phyloP scores from a whole-genome alignment of 129 eudicot species.

The Flaveria sonorensis region DNA sequence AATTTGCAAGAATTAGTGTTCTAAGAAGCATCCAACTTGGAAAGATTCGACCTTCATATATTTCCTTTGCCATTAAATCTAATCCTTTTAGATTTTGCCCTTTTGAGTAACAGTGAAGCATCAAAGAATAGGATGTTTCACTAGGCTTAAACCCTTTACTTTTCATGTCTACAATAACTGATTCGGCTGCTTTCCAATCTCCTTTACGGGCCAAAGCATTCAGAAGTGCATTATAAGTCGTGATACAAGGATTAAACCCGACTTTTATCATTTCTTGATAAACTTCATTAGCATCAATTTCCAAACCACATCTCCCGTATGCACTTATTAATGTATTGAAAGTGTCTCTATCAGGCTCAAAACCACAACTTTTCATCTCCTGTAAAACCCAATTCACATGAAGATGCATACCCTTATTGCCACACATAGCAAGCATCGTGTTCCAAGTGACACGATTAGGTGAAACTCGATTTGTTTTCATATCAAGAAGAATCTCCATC shows the following conservation, averaged over 20 bases:
- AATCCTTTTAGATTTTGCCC: slow-evolving; percentile 69
- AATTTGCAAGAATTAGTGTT: slow-evolving; percentile 78
- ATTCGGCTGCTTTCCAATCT: slow-evolving; percentile 81
- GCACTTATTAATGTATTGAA: slow-evolving; percentile 89
- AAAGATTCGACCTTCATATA: slow-evolving; percentile 71
- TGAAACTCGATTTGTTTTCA: slow-evolving; percentile 69
- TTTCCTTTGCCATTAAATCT: slow-evolving; percentile 60
- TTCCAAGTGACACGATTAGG: slow-evolving; percentile 96
- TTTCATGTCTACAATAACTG: slow-evolving; percentile 69
- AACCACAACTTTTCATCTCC: slow-evolving; percentile 93
- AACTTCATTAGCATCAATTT: slow-evolving; percentile 62
- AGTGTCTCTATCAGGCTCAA: slow-evolving; percentile 93
- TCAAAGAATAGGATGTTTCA: slow-evolving; percentile 75
- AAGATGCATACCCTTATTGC: slow-evolving; percentile 70
- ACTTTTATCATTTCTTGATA: slow-evolving; percentile 75
- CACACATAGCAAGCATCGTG: slow-evolving; percentile 88
- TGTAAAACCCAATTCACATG: slow-evolving; percentile 72
- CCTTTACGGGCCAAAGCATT: slow-evolving; percentile 87
- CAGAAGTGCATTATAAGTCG: slow-evolving; percentile 86
- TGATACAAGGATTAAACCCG: slow-evolving; percentile 77
- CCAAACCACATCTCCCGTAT: slow-evolving; percentile 84
- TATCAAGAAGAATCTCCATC: slow-evolving; percentile 76
- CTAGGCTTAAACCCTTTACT: slow-evolving; percentile 85
- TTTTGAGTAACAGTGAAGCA: slow-evolving; percentile 85
- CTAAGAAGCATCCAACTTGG: slow-evolving; percentile 93